Evolutionary conservation across 2,329 filamentous ascomycete species (phyloP).

Genomic region (Immersiporthe knoxdaviesiana): DNA sequence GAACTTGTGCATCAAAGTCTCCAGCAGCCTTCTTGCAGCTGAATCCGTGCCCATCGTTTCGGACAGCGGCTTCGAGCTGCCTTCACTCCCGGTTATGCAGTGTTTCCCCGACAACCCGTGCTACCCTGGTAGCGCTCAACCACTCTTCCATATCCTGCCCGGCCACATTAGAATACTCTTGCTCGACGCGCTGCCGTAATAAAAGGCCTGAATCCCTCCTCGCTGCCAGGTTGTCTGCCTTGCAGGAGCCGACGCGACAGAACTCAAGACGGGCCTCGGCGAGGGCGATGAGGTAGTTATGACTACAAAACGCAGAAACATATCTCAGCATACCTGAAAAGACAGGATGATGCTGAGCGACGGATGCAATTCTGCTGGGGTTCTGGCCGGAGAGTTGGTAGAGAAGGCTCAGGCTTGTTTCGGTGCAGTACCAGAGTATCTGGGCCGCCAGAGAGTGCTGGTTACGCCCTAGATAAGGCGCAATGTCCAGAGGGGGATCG

Average conservation of each 20-base stretch:
- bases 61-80: background rate
- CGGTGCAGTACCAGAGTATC: conserved; percentile 19
- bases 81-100: background rate
- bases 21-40: background rate
- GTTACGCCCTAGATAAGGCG: conserved; percentile 14
- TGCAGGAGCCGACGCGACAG: conserved; percentile 9
- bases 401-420: conserved; percentile 8
- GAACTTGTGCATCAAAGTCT: background rate
- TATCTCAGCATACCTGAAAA: conserved; percentile 1
- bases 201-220: background rate
- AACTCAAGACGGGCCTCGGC: conserved; percentile 19
- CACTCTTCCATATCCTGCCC: background rate
- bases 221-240: conserved; percentile 5
- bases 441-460: conserved; percentile 2
- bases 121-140: background rate
- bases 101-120: background rate
- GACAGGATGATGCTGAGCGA: conserved; percentile 8
- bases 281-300: conserved; percentile 15
- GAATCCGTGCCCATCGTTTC: background rate
- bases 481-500: conserved; percentile 7
- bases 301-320: conserved; percentile 7
- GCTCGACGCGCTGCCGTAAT: background rate
- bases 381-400: conserved; percentile 8
- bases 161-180: background rate
- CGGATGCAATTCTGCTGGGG: background rate